Conservation (phyloP, 176 grass and related monocot species). For the Olyra latifolia region DNA sequence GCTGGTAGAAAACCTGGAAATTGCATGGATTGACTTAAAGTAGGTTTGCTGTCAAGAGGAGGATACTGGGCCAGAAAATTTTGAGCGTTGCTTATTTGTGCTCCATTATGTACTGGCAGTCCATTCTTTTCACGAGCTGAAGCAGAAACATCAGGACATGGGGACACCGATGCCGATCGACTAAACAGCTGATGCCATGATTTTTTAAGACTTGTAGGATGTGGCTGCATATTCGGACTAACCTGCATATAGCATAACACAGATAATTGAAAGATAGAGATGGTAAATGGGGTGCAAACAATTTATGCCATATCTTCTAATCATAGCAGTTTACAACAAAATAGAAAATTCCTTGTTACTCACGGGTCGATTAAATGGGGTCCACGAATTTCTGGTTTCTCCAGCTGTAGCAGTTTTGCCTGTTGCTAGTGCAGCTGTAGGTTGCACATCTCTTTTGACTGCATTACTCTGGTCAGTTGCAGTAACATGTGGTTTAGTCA, state of each 20-base stretch:
- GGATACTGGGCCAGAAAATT: conserved; percentile 46
- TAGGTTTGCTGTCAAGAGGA: conserved; percentile 47
- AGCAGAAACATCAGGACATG: conserved; percentile 52
- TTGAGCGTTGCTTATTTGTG: conserved; percentile 51
- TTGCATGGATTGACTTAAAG: conserved; percentile 36
- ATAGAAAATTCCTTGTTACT: conserved; percentile 44
- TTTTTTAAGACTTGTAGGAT: conserved; percentile 55
- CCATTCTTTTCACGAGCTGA: conserved; percentile 36
- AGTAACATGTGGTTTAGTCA: conserved; percentile 38
- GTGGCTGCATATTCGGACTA: conserved; percentile 64
- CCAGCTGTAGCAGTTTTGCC: conserved; percentile 50
- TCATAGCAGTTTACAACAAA: conserved; percentile 8
- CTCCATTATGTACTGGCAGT: conserved; percentile 40
- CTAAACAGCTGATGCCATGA: conserved; percentile 88
- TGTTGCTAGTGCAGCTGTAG: conserved; percentile 33
- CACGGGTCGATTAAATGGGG: conserved; percentile 57
- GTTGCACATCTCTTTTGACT: conserved; percentile 58
- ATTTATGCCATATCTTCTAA: conserved; percentile 1
- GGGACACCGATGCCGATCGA: conserved; percentile 60
- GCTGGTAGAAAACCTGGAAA: conserved; percentile 49
- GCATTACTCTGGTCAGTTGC: conserved; percentile 53
- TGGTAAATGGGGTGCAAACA: conserved; percentile 22
- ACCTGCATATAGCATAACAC: conserved; percentile 51
- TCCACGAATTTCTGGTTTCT: conserved; percentile 53
- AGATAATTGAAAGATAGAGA: conserved; percentile 27